Evolutionary conservation across 2,329 filamentous ascomycete species (phyloP).

Genomic region (Penicillium decumbens): DNA sequence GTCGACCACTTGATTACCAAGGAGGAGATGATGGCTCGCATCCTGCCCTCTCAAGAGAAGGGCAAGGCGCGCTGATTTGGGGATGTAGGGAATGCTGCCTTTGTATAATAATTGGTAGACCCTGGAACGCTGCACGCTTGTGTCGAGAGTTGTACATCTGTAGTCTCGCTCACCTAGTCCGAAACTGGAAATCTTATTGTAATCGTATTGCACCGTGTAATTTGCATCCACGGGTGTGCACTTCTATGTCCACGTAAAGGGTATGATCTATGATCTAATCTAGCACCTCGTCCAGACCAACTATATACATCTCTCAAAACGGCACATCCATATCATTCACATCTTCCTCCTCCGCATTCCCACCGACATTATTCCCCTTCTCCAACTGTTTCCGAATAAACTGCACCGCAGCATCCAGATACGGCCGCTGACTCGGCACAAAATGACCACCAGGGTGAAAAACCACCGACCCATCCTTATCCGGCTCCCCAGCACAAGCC

Average conservation of each 20-base stretch:
- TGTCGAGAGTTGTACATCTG: background rate
- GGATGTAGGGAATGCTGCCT: conserved; percentile 14
- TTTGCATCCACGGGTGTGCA: too few relatives aligned
- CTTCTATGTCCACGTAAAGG: background rate
- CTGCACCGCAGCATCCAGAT: conserved; percentile 67
- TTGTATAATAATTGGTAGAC: conserved; percentile 33
- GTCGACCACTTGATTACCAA: conserved; percentile 99
- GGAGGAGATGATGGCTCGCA: conserved; percentile 99
- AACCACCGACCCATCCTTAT: conserved; percentile 51
- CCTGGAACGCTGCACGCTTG: background rate
- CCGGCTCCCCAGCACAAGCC: conserved; percentile 54
- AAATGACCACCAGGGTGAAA: conserved; percentile 89
- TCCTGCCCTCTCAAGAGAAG: conserved; percentile 57
- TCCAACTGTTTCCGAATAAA: conserved; percentile 60
- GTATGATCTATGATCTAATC: conserved; percentile 5
- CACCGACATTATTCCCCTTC: conserved; percentile 16
- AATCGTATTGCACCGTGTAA: too few relatives aligned
- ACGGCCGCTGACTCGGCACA: conserved; percentile 76
- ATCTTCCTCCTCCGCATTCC: conserved; percentile 48
- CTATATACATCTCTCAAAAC: conserved; percentile 40
- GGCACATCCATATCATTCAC: conserved; percentile 66
- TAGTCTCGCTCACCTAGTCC: too few relatives aligned
- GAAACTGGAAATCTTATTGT: too few relatives aligned
- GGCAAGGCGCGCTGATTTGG: conserved; percentile 34
- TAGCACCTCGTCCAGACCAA: conserved; percentile 3